Conservation (phyloP, 2,329 filamentous ascomycete species). For the Exophiala phaeomuriformis region DNA sequence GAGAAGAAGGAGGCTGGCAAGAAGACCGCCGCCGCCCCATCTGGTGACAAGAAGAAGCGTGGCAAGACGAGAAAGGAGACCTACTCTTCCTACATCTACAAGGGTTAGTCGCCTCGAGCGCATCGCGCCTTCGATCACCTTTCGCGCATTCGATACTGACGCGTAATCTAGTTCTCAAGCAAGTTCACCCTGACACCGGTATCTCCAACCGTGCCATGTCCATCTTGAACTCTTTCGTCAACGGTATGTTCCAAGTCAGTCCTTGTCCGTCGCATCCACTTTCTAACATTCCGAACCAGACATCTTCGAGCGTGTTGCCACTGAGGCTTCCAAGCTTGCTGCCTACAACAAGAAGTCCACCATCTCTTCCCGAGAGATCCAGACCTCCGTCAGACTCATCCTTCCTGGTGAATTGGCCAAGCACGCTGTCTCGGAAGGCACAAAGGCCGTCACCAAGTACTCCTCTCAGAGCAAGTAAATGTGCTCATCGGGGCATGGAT, state of each 20-base stretch:
- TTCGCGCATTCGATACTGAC: slow-evolving; percentile 31
- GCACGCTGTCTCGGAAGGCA: slow-evolving; percentile 98
- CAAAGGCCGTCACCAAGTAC: slow-evolving; percentile 99
- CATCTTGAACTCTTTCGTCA: slow-evolving; percentile 99
- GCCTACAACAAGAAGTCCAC: slow-evolving; percentile 99
- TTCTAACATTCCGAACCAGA: slow-evolving; percentile 47
- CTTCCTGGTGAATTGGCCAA: slow-evolving; percentile 98
- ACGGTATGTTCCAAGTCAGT: slow-evolving; percentile 57
- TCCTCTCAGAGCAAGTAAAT: slow-evolving; percentile 91
- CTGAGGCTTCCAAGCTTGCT: slow-evolving; percentile 96
- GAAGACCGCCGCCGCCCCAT: slow-evolving; percentile 79
- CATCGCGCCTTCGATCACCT: slow-evolving; percentile 6
- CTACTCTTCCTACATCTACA: slow-evolving; percentile 99
- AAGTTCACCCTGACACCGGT: slow-evolving; percentile 99
- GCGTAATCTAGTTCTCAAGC: slow-evolving; percentile 76
- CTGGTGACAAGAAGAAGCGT: slow-evolving; percentile 99
- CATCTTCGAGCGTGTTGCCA: slow-evolving; percentile 98
- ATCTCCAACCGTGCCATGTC: slow-evolving; percentile 99
- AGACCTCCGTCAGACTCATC: slow-evolving; percentile 97
- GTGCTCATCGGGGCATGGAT: slow-evolving; percentile 45
- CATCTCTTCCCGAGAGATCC: slow-evolving; percentile 98
- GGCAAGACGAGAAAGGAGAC: slow-evolving; percentile 99
- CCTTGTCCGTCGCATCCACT: slow-evolving; percentile 2
- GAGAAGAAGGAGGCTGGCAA: slow-evolving; percentile 99
- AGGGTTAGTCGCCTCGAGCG: slow-evolving; percentile 58